Conservation (phyloP, 768 basidiomycete genomes). For the Clavaria fumosa region DNA sequence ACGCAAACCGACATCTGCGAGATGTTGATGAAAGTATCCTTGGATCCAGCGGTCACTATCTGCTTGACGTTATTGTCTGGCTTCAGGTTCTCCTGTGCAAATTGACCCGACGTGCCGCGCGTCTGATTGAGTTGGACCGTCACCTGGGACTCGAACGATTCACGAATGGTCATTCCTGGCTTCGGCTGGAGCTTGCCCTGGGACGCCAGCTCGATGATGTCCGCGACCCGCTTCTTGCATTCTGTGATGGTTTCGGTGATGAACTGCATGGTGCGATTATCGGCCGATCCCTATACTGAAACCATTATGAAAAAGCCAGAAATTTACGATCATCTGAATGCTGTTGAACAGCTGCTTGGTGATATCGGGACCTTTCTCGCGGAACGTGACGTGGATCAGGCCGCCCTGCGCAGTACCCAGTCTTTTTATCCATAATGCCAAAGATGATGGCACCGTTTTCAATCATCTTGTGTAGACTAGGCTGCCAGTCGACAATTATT, state of each 20-base stretch:
- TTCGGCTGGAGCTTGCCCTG: slow-evolving; percentile 77
- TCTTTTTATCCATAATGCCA: slow-evolving; percentile 96
- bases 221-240: slow-evolving; percentile 65
- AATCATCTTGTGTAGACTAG: slow-evolving; percentile 91
- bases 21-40: slow-evolving; percentile 98
- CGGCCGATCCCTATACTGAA: slow-evolving; percentile 99
- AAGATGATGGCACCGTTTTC: slow-evolving; percentile 95
- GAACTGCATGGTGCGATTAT: slow-evolving; percentile 69
- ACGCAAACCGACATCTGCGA: slow-evolving; percentile 99
- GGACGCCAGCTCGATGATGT: slow-evolving; percentile 69
- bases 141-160: slow-evolving; percentile 90
- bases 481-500: slow-evolving; percentile 98
- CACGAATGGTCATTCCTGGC: slow-evolving; percentile 98
- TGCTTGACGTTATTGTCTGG: slow-evolving; percentile 99
- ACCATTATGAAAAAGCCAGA: slow-evolving; percentile 96
- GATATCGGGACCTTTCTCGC: slow-evolving; percentile 90
- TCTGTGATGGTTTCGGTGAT: slow-evolving; percentile 74
- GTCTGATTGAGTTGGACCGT: slow-evolving; percentile 87
- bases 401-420: slow-evolving; percentile 92
- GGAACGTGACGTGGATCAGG: slow-evolving; percentile 90
- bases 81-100: slow-evolving; percentile 94
- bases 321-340: slow-evolving; percentile 91
- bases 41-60: slow-evolving; percentile 99
- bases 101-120: slow-evolving; percentile 90
- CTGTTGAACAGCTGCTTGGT: slow-evolving; percentile 86